Evolutionary conservation across 1,284 basidiomycete species (phyloP).

Genomic region (Marasmius sp.): DNA sequence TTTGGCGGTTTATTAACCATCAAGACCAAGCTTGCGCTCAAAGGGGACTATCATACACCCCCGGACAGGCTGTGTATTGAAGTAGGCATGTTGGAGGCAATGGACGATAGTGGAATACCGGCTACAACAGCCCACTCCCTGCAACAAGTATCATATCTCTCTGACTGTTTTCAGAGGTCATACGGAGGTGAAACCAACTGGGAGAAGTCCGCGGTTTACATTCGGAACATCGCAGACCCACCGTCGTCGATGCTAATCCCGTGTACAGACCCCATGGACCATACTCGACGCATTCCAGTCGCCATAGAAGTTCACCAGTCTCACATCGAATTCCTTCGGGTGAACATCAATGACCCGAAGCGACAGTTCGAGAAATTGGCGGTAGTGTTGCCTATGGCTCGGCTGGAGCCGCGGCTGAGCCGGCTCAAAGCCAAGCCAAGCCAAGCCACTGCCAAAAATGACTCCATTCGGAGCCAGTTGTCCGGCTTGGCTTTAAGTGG

Average conservation of each 20-base stretch:
- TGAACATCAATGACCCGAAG: conserved; percentile 20
- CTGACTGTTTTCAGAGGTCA: conserved; percentile 24
- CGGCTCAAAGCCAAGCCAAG: no score
- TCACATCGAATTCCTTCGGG: conserved; percentile 22
- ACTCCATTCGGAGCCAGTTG: no score
- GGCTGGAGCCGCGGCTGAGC: no score
- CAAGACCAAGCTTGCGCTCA: not conserved
- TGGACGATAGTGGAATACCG: conserved; percentile 23
- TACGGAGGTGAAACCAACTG: conserved; percentile 28
- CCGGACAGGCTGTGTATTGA: conserved; percentile 8
- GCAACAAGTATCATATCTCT: conserved; percentile 1
- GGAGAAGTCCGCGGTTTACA: conserved; percentile 19
- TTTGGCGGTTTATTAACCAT: conserved; percentile 18
- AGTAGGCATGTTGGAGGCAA: conserved; percentile 25
- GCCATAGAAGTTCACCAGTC: conserved; percentile 5
- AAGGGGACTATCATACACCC: conserved; percentile 16
- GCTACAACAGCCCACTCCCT: conserved; percentile 10
- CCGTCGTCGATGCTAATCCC: not conserved
- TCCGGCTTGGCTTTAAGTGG: no score
- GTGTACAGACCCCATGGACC: conserved; percentile 9
- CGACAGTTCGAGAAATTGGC: conserved; percentile 15
- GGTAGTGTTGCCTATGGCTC: conserved; percentile 13
- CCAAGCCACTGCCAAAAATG: no score
- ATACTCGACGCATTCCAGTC: conserved; percentile 7
- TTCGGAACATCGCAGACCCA: not conserved